Conservation (phyloP, 2,329 filamentous ascomycete species). For the Alternaria dauci region DNA sequence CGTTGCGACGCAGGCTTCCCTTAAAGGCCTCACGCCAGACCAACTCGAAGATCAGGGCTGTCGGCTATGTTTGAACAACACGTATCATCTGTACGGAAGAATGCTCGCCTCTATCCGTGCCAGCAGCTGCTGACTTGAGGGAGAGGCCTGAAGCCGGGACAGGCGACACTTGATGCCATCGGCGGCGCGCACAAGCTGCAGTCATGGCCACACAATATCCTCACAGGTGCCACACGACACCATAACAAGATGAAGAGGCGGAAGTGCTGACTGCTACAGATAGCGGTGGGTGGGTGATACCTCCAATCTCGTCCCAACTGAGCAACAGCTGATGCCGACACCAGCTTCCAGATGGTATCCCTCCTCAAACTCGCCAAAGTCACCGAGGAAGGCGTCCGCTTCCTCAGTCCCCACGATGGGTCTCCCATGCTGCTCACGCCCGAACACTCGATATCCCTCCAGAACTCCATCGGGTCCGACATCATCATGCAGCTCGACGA, state of each 20-base stretch:
- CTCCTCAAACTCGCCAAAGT: slow-evolving; percentile 90
- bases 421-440: slow-evolving; percentile 96
- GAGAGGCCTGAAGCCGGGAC: slow-evolving; percentile 87
- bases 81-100: slow-evolving; percentile 76
- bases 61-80: slow-evolving; percentile 94
- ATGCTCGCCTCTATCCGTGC: background rate
- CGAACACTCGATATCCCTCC: slow-evolving; percentile 93
- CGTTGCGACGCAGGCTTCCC: slow-evolving; percentile 92
- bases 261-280: slow-evolving; percentile 49
- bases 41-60: slow-evolving; percentile 91
- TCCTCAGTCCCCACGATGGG: slow-evolving; percentile 95
- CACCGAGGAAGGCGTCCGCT: slow-evolving; percentile 94
- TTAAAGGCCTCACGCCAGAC: slow-evolving; percentile 92
- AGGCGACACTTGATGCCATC: slow-evolving; percentile 83
- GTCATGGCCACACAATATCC: slow-evolving; percentile 92
- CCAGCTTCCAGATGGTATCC: slow-evolving; percentile 98
- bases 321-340: slow-evolving; percentile 37
- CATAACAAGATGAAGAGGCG: background rate
- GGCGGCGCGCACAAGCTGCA: slow-evolving; percentile 95
- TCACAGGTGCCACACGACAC: slow-evolving; percentile 67
- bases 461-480: slow-evolving; percentile 97
- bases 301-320: slow-evolving; percentile 22
- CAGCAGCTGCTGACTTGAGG: slow-evolving; percentile 27
- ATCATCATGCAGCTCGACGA: slow-evolving; percentile 99
- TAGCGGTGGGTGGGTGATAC: slow-evolving; percentile 55